Evolutionary conservation across 192 early-diverging fungal species (phyloP).

Genomic region (Podila epigama): DNA sequence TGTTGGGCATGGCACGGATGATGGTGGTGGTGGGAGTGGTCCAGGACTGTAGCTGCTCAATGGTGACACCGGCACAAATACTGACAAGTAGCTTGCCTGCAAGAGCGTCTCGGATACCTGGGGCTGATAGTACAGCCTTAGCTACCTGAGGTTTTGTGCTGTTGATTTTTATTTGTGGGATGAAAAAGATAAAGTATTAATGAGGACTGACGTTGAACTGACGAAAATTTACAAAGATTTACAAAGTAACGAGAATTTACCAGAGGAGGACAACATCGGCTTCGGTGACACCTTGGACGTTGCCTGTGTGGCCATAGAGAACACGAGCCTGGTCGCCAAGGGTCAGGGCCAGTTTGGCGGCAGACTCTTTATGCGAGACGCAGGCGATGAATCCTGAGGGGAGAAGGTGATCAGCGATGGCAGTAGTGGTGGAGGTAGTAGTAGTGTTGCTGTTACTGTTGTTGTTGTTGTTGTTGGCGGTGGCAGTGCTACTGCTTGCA

Average conservation of each 20-base stretch:
- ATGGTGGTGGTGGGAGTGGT: conserved; percentile 51
- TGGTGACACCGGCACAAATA: conserved; percentile 60
- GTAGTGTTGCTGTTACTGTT: conserved; percentile 31
- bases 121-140: conserved; percentile 50
- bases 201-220: background rate
- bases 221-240: background rate
- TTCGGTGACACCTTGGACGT: conserved; percentile 48
- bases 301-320: conserved; percentile 39
- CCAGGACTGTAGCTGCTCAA: conserved; percentile 56
- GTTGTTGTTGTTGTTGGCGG: conserved; percentile 9
- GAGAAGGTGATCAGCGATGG: conserved; percentile 4
- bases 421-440: background rate
- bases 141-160: conserved; percentile 63
- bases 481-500: conserved; percentile 8
- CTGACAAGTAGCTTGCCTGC: conserved; percentile 56
- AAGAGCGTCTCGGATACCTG: conserved; percentile 52
- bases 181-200: background rate
- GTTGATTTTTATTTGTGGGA: background rate
- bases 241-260: conserved; percentile 11
- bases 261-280: conserved; percentile 57
- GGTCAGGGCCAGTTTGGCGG: conserved; percentile 13
- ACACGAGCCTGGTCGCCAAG: conserved; percentile 40
- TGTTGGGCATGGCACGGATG: conserved; percentile 66
- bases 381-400: conserved; percentile 57
- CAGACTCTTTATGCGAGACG: conserved; percentile 54